phyloP scores from a whole-genome alignment of 306 rosid genomes.

The Comarum palustre region DNA sequence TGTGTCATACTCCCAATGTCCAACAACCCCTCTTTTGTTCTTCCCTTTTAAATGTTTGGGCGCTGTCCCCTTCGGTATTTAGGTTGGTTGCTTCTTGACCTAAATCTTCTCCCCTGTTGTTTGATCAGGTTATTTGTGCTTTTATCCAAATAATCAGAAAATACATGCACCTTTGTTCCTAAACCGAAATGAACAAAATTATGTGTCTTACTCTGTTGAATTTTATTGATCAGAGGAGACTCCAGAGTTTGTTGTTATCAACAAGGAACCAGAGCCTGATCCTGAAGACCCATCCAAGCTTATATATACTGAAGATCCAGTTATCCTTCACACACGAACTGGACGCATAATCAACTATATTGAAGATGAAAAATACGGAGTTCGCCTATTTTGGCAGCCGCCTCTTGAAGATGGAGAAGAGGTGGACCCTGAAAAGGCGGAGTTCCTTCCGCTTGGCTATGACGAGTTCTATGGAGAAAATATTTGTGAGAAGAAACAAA shows the following conservation, averaged over 20 bases:
- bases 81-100: background rate
- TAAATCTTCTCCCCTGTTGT: background rate
- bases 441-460: conserved; percentile 73
- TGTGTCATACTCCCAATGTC: background rate
- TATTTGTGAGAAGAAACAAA: conserved; percentile 20
- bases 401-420: conserved; percentile 57
- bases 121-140: conserved; percentile 2
- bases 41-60: background rate
- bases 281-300: conserved; percentile 84
- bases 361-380: conserved; percentile 71
- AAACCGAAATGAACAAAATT: background rate
- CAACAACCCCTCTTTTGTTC: background rate
- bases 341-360: conserved; percentile 71
- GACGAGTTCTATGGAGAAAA: conserved; percentile 71
- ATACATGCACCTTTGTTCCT: conserved; percentile 12
- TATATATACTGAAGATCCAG: conserved; percentile 62
- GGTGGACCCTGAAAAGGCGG: conserved; percentile 60
- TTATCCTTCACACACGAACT: conserved; percentile 82
- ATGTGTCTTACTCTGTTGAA: conserved; percentile 2
- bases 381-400: conserved; percentile 93
- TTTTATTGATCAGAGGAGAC: conserved; percentile 55
- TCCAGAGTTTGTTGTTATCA: conserved; percentile 79
- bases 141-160: background rate
- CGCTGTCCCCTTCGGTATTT: background rate
- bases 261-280: conserved; percentile 85